Evolutionary conservation across 768 basidiomycete species (phyloP), one percentile per base, ranked within the genome.

Genomic region (Boletus rufocinnamomeus): DNA sequence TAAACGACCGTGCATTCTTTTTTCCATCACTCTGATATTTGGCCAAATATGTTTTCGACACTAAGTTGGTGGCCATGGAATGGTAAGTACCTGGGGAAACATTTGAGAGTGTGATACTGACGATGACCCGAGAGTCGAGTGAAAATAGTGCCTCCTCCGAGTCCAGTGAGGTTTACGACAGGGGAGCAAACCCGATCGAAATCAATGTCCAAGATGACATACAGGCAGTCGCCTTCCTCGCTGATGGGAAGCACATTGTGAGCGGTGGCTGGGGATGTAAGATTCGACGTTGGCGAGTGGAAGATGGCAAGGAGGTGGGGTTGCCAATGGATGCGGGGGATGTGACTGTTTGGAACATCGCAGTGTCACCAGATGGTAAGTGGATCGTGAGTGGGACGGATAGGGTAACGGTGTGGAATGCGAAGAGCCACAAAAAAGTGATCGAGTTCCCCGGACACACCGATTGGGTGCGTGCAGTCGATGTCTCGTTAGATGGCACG

Each of bases 351-450:
- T 7, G 7, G 40, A 6, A 17, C n/a, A 14, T 52, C 14, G 25
- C 43, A 3, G 52, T 41, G 30, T 63, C 62, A 11, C 43, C 2
- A 3, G 48, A 54, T 13, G 59, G 52, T 7, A 44, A 40, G 35
- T 54, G 47, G 54, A 4, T 61, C 41, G 41, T 43, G n/a, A 23
- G 11, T 23, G 41, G 21, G 11, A 23, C 21, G 13, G 21, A 23
- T 2, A 43, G 1, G 21, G 41, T 23, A 13, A 43, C n/a, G 13
- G 41, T 23, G 21, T 43, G 41, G 41, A 14, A 23, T 21, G 43
- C 21, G 21, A 3, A 25, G 23, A 25, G 6, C 23, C 13, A 25
- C 23, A 3, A 44, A 44, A 25, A 25, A 7, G 23, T 25, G 5
- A 2, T 3, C 23, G 23, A 14, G 14, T 44, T 44, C 23, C 1